phyloP scores from a whole-genome alignment of 345 rosid genomes.

The Syzygium aqueum region DNA sequence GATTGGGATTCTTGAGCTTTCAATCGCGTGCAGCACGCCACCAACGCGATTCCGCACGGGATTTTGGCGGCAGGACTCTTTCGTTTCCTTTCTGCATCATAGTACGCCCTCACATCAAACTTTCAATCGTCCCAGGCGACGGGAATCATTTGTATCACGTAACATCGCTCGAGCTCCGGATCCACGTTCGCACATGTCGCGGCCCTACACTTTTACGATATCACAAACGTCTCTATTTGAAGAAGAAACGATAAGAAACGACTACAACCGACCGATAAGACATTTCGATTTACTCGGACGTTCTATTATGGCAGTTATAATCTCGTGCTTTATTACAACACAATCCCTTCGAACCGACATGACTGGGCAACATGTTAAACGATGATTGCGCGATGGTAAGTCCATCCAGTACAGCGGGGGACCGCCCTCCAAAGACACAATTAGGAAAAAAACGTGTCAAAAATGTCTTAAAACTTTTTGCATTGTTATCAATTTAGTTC shows the following conservation, averaged over 20 bases:
- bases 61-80: not conserved
- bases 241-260: not conserved
- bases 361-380: not conserved
- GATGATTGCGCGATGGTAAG: too few relatives aligned
- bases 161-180: not conserved
- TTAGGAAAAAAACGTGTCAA: too few relatives aligned
- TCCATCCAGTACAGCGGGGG: not conserved
- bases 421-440: too few relatives aligned
- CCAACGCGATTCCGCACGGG: not conserved
- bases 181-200: too few relatives aligned
- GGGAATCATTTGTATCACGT: not conserved
- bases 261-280: not conserved
- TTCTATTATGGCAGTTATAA: fast-evolving
- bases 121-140: not conserved
- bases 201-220: not conserved
- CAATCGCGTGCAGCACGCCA: not conserved
- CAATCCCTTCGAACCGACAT: fast-evolving
- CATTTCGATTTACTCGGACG: not conserved
- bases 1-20: not conserved
- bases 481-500: too few relatives aligned
- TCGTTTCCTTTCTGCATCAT: not conserved
- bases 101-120: not conserved
- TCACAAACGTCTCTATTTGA: not conserved
- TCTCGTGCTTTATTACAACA: not conserved
- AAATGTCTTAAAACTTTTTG: too few relatives aligned